These are phyloP conservation scores for Blumeriella jaapii DNA, from an alignment of 2,329 filamentous ascomycete species.

Conservation along the genomic window DNA sequence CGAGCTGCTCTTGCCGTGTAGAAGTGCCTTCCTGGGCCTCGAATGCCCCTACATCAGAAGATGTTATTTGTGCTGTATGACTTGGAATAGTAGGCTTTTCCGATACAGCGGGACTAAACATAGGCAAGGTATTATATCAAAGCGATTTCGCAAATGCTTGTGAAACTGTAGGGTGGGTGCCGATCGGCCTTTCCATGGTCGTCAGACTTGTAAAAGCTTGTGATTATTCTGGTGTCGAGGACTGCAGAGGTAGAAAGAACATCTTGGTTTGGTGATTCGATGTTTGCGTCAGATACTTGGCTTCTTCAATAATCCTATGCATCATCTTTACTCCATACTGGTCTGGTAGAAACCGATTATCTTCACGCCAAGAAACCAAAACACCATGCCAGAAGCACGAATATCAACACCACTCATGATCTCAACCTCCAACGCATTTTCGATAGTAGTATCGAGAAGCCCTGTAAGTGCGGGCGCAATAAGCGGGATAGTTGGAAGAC, in stretches of 20 bases:
- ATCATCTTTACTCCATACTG: constrained; percentile 10
- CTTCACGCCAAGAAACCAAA: constrained; percentile 9
- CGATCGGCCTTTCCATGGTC: no score
- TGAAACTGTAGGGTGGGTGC: no score
- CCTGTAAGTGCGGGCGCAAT: no score
- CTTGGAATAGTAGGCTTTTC: neutral
- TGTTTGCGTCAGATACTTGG: neutral
- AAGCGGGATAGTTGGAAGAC: no score
- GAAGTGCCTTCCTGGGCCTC: neutral
- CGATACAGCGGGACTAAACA: no score
- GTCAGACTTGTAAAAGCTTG: no score
- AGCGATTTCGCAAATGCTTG: no score
- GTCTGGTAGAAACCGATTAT: constrained; percentile 2
- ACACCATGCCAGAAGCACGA: constrained; percentile 9
- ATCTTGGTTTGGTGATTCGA: neutral
- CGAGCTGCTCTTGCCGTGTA: constrained; percentile 14
- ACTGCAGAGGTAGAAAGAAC: constrained; percentile 3
- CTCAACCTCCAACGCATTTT: constrained; percentile 11
- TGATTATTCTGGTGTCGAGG: constrained; percentile 1
- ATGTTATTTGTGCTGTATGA: neutral
- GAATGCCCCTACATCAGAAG: neutral
- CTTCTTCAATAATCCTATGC: constrained; percentile 4
- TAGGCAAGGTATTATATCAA: no score
- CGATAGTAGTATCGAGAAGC: no score
- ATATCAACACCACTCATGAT: constrained; percentile 7